phyloP scores from a whole-genome alignment of 805 yeast species.

The Yamadazyma takamatsuzukensis region DNA sequence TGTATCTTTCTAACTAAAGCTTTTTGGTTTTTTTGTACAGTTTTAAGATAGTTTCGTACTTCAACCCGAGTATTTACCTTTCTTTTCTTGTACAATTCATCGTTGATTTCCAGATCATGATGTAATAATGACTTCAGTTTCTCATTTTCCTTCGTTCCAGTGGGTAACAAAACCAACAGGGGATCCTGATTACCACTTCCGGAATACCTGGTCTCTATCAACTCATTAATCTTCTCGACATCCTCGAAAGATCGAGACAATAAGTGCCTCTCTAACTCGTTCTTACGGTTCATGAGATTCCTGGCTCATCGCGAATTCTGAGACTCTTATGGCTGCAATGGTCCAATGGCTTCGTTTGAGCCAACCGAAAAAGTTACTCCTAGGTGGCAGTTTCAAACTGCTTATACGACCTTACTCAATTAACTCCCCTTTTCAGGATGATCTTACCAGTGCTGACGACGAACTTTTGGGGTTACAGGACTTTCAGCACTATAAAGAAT shows the following conservation, averaged over 20 bases:
- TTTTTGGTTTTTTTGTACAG: constrained; percentile 37
- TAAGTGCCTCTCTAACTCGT: constrained; percentile 44
- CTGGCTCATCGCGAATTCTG: not conserved
- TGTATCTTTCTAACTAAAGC: constrained; percentile 35
- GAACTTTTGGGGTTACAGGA: constrained; percentile 37
- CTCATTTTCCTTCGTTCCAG: constrained; percentile 20
- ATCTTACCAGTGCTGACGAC: constrained; percentile 26
- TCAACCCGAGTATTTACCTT: constrained; percentile 34
- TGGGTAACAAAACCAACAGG: constrained; percentile 36
- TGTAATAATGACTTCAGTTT: constrained; percentile 18
- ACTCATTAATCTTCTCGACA: constrained; percentile 32
- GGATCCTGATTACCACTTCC: constrained; percentile 46
- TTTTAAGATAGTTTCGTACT: constrained; percentile 38
- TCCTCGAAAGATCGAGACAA: constrained; percentile 43
- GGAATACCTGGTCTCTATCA: constrained; percentile 45
- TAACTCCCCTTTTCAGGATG: constrained; percentile 38
- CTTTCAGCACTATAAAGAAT: constrained; percentile 35
- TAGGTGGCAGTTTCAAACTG: not conserved
- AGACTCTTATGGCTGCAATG: not conserved
- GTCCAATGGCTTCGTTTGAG: not conserved
- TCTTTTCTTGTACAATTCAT: constrained; percentile 14
- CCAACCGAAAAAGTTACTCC: not conserved
- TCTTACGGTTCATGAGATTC: constrained; percentile 38
- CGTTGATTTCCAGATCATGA: constrained; percentile 8
- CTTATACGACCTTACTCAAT: constrained; percentile 3